Percentiles rank a stretch among this genome's conserved stretches.
Evolutionary conservation across 1,284 basidiomycete species (phyloP).

Genomic region (Trichosporon sp.): DNA sequence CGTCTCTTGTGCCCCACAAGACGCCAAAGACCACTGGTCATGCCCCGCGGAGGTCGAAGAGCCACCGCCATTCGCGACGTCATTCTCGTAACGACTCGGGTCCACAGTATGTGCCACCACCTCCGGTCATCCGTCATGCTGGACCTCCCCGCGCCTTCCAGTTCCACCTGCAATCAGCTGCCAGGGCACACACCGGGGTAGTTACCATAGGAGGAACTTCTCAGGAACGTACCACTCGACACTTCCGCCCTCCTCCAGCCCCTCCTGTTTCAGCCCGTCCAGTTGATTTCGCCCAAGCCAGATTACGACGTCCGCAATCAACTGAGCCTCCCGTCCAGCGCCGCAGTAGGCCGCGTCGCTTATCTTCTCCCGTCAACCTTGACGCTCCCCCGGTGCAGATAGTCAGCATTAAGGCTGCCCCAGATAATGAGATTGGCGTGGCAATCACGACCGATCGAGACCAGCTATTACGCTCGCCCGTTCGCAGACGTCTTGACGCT

Average conservation of each 20-base stretch:
- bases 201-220: slow-evolving; percentile 18
- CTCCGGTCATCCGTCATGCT: slow-evolving; percentile 20
- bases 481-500: neutral
- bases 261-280: slow-evolving; percentile 19
- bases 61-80: slow-evolving; percentile 11
- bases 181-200: slow-evolving; percentile 5
- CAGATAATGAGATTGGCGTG: slow-evolving; percentile 40
- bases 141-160: slow-evolving; percentile 31
- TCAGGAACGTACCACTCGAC: neutral
- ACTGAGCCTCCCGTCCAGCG: neutral
- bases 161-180: slow-evolving; percentile 25
- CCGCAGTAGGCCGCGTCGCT: slow-evolving; percentile 20
- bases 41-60: neutral
- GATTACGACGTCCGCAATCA: slow-evolving; percentile 12
- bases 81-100: neutral
- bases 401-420: slow-evolving; percentile 12
- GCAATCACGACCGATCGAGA: slow-evolving; percentile 39
- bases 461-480: slow-evolving; percentile 4
- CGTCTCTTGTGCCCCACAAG: slow-evolving; percentile 5
- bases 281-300: slow-evolving; percentile 30
- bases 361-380: slow-evolving; percentile 26
- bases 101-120: slow-evolving; percentile 2
- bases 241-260: slow-evolving; percentile 20
- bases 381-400: slow-evolving; percentile 18
- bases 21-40: neutral